phyloP scores from a whole-genome alignment of 106 monocot genomes.

The Dendrobium catenatum region DNA sequence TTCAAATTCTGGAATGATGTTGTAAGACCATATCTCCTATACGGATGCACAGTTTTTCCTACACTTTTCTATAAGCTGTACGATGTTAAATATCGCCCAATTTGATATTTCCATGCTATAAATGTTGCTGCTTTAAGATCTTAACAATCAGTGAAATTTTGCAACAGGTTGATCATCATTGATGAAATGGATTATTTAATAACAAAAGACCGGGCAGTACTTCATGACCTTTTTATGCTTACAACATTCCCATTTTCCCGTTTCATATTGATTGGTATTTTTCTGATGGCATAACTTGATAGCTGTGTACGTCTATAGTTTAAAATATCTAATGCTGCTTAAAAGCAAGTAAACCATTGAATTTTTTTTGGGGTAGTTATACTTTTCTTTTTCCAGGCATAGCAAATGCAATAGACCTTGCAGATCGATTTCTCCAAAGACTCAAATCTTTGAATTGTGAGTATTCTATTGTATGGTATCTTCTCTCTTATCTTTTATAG shows the following conservation, averaged over 20 bases:
- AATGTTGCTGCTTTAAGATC: neutral
- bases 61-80: neutral
- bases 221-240: slow-evolving; percentile 97
- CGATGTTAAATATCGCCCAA: neutral
- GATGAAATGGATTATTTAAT: slow-evolving; percentile 98
- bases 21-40: slow-evolving; percentile 32
- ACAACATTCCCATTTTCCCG: slow-evolving; percentile 77
- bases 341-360: neutral
- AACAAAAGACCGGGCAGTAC: slow-evolving; percentile 73
- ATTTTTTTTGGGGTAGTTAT: neutral
- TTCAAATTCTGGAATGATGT: slow-evolving; percentile 32
- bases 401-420: slow-evolving; percentile 92
- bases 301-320: neutral
- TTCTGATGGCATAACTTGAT: slow-evolving; percentile 5
- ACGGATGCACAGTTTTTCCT: neutral
- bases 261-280: slow-evolving; percentile 78
- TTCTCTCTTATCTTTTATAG: neutral
- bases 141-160: neutral
- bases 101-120: neutral
- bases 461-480: slow-evolving; percentile 4
- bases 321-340: neutral
- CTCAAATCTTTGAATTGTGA: slow-evolving; percentile 94
- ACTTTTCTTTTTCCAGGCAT: slow-evolving; percentile 47
- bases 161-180: slow-evolving; percentile 52
- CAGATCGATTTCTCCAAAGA: slow-evolving; percentile 92